Conservation (phyloP, 495 filamentous ascomycete genomes). For the Chaetomium tenue region DNA sequence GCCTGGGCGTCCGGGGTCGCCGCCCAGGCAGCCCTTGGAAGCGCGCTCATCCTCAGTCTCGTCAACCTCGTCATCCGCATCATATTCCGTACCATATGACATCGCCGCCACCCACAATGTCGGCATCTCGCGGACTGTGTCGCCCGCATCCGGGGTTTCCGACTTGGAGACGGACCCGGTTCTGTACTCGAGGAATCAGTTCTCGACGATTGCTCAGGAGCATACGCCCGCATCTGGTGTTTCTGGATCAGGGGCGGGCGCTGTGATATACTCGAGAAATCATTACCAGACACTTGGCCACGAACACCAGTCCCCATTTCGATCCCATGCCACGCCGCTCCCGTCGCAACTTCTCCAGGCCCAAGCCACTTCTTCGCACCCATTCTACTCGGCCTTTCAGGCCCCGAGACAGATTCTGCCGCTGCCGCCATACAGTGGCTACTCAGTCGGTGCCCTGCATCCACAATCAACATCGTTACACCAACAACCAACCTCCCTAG, state of each 20-base stretch:
- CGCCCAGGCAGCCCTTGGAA: slow-evolving; percentile 5
- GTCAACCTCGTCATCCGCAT: slow-evolving; percentile 4
- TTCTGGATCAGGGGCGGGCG: not conserved
- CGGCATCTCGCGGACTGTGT: slow-evolving; percentile 27
- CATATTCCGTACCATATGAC: slow-evolving; percentile 14
- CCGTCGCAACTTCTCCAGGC: slow-evolving; percentile 27
- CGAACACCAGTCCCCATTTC: slow-evolving; percentile 9
- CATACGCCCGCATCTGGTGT: too few species aligned
- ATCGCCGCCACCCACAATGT: slow-evolving; percentile 7
- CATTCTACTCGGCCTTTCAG: slow-evolving; percentile 23
- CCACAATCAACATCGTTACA: slow-evolving; percentile 20
- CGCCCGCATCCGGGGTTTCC: slow-evolving; percentile 21
- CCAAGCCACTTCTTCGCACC: slow-evolving; percentile 17
- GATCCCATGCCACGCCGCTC: slow-evolving; percentile 9
- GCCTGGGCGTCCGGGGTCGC: not conserved
- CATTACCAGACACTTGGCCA: slow-evolving; percentile 8
- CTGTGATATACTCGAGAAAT: slow-evolving; percentile 4
- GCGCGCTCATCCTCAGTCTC: not conserved
- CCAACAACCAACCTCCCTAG: not conserved
- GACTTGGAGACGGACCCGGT: slow-evolving; percentile 2
- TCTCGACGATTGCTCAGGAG: slow-evolving; percentile 5
- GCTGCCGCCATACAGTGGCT: slow-evolving; percentile 19
- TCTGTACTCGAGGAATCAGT: slow-evolving; percentile 16
- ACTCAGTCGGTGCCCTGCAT: slow-evolving; percentile 13
- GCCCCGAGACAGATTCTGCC: slow-evolving; percentile 16